Base-by-base conservation (phyloP, 768 basidiomycete genomes). In the Mycena capillaripes region DNA sequence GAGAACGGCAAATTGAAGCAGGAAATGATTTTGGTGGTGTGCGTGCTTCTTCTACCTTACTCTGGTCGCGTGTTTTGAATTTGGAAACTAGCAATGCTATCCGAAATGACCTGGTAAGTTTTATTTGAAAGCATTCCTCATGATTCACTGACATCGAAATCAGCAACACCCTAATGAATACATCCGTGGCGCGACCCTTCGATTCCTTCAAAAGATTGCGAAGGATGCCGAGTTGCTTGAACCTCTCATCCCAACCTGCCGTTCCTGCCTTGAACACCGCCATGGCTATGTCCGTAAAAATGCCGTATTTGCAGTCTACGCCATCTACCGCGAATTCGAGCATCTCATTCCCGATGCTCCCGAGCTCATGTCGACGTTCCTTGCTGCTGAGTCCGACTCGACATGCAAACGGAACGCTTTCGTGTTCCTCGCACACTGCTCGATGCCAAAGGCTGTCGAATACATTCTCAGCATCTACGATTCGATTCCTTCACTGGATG, bases 91-190 rank as follows among this genome's bases (percentile, higher is more conserved):
- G 96, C 75, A 99, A 99, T 79, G 97, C 98, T 61, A 96, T 99
- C 81, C 94, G 97, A 72, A 98, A 98, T 82, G 97, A 99, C 85
- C 90, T 99, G 65, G 96, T 97, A 75, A 75, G 94, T 86, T 19
- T 34, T 34, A 34, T 63, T 14, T 36, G 12, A 12, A 34, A 61
- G 23, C 55, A 32, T 42, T 72, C 66, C 10, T 53, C 64, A 25
- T 63, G 57, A 63, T 56, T 61, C 42, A 60, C 68, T 74, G 60
- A 77, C 61, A 16, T 53, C 66, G 46, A 17, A 42, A 44, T 8
- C 73, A 97, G 95, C 97, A 99, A 97, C 98, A 99, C 78, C 97
- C 97, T 11, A 99, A 99, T 78, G 98, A 99, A 86, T 99, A 98
- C 82, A 98, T 99, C 77, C 95, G 98, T 42, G 98, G 98, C 53